Percentiles rank a stretch among this genome's conserved stretches.
Conservation (phyloP, 1,284 basidiomycete genomes). For the Coriolopsis trogii region DNA sequence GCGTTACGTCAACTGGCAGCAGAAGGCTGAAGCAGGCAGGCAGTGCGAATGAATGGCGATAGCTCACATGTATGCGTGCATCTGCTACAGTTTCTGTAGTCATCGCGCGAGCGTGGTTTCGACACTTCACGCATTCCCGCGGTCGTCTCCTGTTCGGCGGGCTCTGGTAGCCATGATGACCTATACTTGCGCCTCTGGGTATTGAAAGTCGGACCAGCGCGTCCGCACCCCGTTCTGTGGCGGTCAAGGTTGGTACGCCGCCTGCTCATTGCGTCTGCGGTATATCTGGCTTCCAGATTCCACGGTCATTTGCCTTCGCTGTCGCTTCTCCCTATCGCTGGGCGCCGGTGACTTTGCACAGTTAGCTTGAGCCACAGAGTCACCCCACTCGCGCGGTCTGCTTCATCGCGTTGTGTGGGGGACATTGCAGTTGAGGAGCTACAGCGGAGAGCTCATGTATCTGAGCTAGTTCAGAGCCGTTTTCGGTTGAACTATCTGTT, state of each 20-base stretch:
- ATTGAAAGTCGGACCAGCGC: conserved; percentile 11
- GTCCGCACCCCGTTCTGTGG: conserved; percentile 13
- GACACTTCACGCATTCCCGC: conserved; percentile 5
- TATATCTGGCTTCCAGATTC: too few relatives aligned
- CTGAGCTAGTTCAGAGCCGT: too few relatives aligned
- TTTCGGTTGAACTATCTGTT: too few relatives aligned
- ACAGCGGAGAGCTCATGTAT: background rate
- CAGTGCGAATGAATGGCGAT: conserved; percentile 7
- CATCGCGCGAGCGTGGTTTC: conserved; percentile 8
- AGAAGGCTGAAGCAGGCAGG: conserved; percentile 8
- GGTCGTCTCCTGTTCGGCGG: conserved; percentile 8
- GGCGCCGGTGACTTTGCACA: conserved; percentile 10
- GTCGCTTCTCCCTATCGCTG: conserved; percentile 19
- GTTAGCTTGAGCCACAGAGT: background rate
- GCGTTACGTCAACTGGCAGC: conserved; percentile 19
- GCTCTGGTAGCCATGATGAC: conserved; percentile 8
- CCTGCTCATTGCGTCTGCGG: conserved; percentile 2
- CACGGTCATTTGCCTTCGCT: conserved; percentile 1
- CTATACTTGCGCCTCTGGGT: background rate
- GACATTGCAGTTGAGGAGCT: background rate
- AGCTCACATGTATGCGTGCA: conserved; percentile 10
- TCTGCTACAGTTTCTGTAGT: too few relatives aligned
- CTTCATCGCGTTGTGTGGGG: background rate
- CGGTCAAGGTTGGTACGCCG: conserved; percentile 3
- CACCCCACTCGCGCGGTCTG: background rate